Evolutionary conservation across 2,329 filamentous ascomycete genomes (phyloP).

Genomic region (Fusarium equiseti): DNA sequence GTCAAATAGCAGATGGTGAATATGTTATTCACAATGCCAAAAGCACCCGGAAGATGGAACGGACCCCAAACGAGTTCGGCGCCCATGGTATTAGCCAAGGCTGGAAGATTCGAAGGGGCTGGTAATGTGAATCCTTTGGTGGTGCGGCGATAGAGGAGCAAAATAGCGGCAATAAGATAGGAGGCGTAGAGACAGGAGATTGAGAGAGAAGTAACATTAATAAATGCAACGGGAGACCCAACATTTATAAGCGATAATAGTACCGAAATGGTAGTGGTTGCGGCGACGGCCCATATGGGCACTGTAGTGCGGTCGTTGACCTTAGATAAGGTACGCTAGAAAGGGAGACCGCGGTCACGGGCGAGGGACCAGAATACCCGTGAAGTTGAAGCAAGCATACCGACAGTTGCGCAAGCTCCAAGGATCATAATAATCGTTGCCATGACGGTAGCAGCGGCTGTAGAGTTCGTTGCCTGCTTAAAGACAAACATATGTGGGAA

Average conservation of each 20-base stretch:
- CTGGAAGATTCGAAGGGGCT: neutral
- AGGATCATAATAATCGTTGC: conserved; percentile 34
- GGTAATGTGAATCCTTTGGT: conserved; percentile 32
- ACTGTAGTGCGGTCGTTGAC: neutral
- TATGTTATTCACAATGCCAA: conserved; percentile 65
- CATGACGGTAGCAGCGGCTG: conserved; percentile 27
- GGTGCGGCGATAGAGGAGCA: conserved; percentile 38
- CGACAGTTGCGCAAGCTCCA: conserved; percentile 31
- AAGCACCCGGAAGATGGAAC: conserved; percentile 62
- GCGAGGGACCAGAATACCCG: conserved; percentile 41
- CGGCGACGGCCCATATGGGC: conserved; percentile 28
- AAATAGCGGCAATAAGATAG: conserved; percentile 29
- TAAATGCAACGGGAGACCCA: conserved; percentile 37
- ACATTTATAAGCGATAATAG: conserved; percentile 38
- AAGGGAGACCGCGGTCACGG: conserved; percentile 35
- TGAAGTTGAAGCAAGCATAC: conserved; percentile 35
- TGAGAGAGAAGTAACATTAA: conserved; percentile 35
- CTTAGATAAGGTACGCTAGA: conserved; percentile 28
- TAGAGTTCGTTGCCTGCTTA: conserved; percentile 35
- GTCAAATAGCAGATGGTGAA: conserved; percentile 65
- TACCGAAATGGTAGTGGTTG: conserved; percentile 31
- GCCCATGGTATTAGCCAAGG: neutral
- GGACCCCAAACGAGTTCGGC: conserved; percentile 61
- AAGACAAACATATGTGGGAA: conserved; percentile 39
- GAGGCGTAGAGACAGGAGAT: conserved; percentile 37